A percentile compares a stretch with the other conserved stretches of the same genome.
Conservation (phyloP, 306 rosid species). For the Cicer yamashitae region DNA sequence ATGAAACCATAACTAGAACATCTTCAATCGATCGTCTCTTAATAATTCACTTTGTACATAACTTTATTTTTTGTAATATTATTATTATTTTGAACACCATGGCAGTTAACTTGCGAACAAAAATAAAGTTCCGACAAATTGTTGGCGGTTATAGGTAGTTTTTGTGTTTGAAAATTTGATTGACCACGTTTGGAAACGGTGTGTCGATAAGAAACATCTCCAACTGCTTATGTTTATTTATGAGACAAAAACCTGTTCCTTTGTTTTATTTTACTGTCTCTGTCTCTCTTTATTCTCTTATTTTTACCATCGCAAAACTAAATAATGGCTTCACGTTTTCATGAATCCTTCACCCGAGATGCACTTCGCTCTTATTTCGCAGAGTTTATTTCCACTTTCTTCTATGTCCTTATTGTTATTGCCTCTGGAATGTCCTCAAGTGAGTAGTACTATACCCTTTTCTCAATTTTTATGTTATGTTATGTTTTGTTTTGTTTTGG, state of each 20-base stretch:
- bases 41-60: no score
- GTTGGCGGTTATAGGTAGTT: no score
- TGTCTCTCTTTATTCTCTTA: background rate
- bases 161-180: no score
- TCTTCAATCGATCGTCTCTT: no score
- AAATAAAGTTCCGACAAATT: no score
- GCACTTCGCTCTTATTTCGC: conserved; percentile 83
- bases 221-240: conserved; percentile 1
- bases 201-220: background rate
- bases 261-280: background rate
- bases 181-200: no score
- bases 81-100: no score
- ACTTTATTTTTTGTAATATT: no score
- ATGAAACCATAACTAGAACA: no score
- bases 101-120: no score
- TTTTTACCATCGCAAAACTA: background rate
- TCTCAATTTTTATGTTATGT: background rate
- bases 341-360: conserved; percentile 58
- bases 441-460: conserved; percentile 41
- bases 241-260: background rate
- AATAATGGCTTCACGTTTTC: conserved; percentile 68
- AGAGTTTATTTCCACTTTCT: conserved; percentile 89
- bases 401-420: conserved; percentile 68
- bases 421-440: conserved; percentile 83
- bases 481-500: background rate